A percentile compares a stretch with the other conserved stretches of the same genome.
Evolutionary conservation across 208 protist species (phyloP).

Genomic region (Hexamita inflata): DNA sequence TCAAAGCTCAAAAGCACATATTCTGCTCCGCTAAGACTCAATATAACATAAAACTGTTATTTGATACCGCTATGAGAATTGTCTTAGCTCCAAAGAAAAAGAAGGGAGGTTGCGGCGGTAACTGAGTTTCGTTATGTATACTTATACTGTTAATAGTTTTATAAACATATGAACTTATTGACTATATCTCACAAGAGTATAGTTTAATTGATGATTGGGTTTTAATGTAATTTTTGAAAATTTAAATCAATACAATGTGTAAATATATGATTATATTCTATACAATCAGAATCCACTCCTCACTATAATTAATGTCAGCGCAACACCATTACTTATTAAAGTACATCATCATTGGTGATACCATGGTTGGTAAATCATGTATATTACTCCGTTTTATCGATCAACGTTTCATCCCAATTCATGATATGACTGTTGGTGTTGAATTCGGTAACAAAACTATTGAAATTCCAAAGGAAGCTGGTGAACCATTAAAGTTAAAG

Average conservation of each 20-base stretch:
- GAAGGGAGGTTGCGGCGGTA: too few species aligned
- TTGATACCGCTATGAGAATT: constrained; percentile 57
- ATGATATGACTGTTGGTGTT: constrained; percentile 44
- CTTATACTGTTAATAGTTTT: too few species aligned
- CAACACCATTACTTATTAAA: constrained; percentile 40
- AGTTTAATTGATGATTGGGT: too few species aligned
- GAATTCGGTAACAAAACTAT: constrained; percentile 41
- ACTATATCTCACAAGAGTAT: too few species aligned
- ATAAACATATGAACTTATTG: too few species aligned
- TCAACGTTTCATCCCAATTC: constrained; percentile 23
- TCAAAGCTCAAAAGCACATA: constrained; percentile 60
- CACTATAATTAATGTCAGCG: too few species aligned
- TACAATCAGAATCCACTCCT: too few species aligned
- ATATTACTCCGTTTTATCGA: constrained; percentile 38
- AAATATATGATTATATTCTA: too few species aligned
- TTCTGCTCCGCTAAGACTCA: constrained; percentile 70
- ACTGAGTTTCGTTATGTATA: too few species aligned
- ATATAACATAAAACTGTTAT: constrained; percentile 61
- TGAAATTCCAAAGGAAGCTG: neutral
- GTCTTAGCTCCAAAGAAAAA: too few species aligned
- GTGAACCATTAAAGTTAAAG: constrained; percentile 24
- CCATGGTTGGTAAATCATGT: constrained; percentile 41
- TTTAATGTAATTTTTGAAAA: too few species aligned
- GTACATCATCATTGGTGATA: constrained; percentile 39
- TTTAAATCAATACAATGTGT: too few species aligned